These are phyloP conservation scores for Pyrrhoderma noxium DNA, from an alignment of 1,284 basidiomycete genomes.

Conservation along the genomic window DNA sequence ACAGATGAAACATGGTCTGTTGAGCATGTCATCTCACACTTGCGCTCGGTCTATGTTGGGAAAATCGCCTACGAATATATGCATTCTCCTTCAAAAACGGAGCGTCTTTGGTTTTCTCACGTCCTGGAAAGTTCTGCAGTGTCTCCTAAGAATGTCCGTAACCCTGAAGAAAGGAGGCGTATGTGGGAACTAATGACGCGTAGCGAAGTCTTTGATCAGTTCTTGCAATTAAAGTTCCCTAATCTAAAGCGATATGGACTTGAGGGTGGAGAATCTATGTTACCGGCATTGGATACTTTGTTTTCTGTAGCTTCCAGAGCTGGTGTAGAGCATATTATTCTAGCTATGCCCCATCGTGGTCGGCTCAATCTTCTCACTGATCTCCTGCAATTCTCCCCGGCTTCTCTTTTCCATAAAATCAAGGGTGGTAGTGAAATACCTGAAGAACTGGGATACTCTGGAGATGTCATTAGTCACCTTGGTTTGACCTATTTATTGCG, in stretches of 20 bases:
- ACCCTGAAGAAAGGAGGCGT: constrained; percentile 36
- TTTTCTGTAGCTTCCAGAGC: constrained; percentile 62
- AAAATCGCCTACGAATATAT: constrained; percentile 87
- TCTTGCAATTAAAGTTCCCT: constrained; percentile 76
- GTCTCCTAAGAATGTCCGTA: constrained; percentile 30
- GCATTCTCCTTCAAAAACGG: constrained; percentile 75
- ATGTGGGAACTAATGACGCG: constrained; percentile 65
- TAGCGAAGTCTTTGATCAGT: constrained; percentile 79
- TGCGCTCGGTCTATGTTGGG: constrained; percentile 71
- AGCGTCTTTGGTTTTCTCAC: constrained; percentile 80
- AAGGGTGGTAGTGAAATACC: constrained; percentile 70
- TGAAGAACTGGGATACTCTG: constrained; percentile 61
- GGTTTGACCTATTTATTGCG: constrained; percentile 32
- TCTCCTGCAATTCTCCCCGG: constrained; percentile 58
- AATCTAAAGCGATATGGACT: constrained; percentile 79
- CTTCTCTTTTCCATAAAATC: constrained; percentile 78
- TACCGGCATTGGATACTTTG: constrained; percentile 73
- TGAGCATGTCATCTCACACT: constrained; percentile 59
- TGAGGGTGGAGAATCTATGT: constrained; percentile 88
- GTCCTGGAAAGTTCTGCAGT: constrained; percentile 62
- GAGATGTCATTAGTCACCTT: constrained; percentile 84
- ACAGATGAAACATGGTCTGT: constrained; percentile 59
- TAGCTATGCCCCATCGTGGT: constrained; percentile 85
- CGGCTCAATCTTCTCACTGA: constrained; percentile 82
- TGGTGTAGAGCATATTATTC: constrained; percentile 62